Conservation (phyloP, 305 asterid species). For the Fraxinus nigra region DNA sequence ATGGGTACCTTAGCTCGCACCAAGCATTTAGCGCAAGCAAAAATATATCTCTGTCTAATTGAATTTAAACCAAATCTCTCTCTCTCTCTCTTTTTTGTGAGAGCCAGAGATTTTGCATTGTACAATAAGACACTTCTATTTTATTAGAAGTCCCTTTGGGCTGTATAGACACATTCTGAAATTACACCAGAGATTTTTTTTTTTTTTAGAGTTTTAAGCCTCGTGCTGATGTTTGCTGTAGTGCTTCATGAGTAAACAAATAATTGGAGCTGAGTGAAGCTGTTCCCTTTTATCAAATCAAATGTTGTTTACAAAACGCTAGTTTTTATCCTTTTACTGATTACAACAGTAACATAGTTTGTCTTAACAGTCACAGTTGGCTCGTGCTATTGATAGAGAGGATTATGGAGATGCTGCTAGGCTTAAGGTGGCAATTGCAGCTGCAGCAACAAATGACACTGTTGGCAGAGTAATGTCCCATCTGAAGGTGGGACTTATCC, state of each 20-base stretch:
- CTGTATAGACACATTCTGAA: not conserved
- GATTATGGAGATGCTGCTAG: conserved; percentile 90
- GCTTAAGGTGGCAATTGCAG: conserved; percentile 94
- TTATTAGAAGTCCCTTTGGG: not conserved
- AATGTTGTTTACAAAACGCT: not conserved
- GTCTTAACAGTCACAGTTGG: conserved; percentile 68
- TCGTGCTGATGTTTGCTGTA: not conserved
- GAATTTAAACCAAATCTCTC: not conserved
- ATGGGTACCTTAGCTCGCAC: not conserved
- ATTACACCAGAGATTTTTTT: not conserved
- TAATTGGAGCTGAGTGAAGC: not conserved
- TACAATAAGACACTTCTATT: not conserved
- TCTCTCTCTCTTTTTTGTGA: not conserved
- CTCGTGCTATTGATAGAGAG: conserved; percentile 61
- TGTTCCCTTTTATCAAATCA: not conserved
- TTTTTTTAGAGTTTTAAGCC: not conserved
- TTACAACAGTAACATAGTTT: conserved; percentile 17
- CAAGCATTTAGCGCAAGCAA: not conserved
- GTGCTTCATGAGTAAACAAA: not conserved
- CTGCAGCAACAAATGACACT: conserved; percentile 77
- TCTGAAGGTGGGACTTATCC: conserved; percentile 52
- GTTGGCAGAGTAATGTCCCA: conserved; percentile 85
- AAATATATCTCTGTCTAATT: not conserved
- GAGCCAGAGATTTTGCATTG: not conserved
- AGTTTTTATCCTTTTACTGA: conserved; percentile 8